Evolutionary conservation across 2,329 filamentous ascomycete species (phyloP).

Genomic region (Tolypocladium ovalisporum): DNA sequence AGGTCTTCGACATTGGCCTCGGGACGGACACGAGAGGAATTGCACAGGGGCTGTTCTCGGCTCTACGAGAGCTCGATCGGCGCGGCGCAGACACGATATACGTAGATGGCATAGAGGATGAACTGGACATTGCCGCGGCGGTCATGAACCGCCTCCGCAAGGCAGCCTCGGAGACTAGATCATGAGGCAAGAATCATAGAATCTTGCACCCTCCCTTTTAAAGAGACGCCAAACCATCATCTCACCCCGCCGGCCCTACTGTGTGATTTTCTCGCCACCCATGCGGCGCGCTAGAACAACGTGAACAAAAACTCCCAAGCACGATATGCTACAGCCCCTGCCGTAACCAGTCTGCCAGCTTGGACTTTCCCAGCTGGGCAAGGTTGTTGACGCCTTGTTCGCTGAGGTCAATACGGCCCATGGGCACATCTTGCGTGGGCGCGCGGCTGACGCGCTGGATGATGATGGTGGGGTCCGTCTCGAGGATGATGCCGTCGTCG

Average conservation of each 20-base stretch:
- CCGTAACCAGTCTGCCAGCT: conserved; percentile 81
- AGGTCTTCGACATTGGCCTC: conserved; percentile 59
- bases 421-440: conserved; percentile 79
- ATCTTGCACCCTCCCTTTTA: conserved; percentile 10
- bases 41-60: conserved; percentile 79
- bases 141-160: conserved; percentile 78
- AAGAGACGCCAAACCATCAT: conserved; percentile 1
- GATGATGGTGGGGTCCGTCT: conserved; percentile 92
- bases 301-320: background rate
- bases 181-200: conserved; percentile 16
- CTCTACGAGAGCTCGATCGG: conserved; percentile 74
- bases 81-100: conserved; percentile 72
- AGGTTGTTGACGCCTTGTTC: conserved; percentile 92
- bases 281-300: background rate
- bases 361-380: conserved; percentile 86
- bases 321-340: conserved; percentile 53
- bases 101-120: conserved; percentile 76
- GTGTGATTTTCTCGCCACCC: background rate
- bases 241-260: background rate
- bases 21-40: conserved; percentile 62
- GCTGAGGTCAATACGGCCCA: conserved; percentile 89
- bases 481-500: conserved; percentile 91
- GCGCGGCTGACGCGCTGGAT: conserved; percentile 87
- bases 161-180: conserved; percentile 53
- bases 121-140: conserved; percentile 73